A percentile compares a stretch with the other conserved stretches of the same genome.
Evolutionary conservation across 495 filamentous ascomycete genomes (phyloP).

Genomic region (Tetracladium setigerum): DNA sequence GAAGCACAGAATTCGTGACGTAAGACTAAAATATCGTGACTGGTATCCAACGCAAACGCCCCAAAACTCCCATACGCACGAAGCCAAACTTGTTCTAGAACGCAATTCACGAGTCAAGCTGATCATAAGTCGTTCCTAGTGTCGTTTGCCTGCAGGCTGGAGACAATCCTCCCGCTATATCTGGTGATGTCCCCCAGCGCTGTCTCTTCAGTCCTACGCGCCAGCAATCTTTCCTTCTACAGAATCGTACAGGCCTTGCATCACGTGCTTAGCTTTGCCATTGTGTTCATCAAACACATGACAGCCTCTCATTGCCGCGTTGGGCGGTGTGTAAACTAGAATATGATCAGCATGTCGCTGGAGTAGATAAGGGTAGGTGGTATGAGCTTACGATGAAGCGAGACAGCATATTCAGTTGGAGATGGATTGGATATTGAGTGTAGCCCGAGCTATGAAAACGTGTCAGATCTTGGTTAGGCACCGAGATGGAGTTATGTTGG

Average conservation of each 20-base stretch:
- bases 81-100: too few species aligned
- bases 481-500: neutral
- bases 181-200: too few species aligned
- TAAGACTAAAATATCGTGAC: too few species aligned
- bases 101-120: too few species aligned
- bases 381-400: constrained; percentile 62
- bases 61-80: too few species aligned
- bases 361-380: constrained; percentile 1
- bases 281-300: constrained; percentile 58
- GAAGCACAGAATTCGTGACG: too few species aligned
- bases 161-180: too few species aligned
- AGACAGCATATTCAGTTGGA: constrained; percentile 65
- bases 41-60: too few species aligned
- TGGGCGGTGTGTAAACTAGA: constrained; percentile 82
- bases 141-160: too few species aligned
- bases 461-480: neutral
- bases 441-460: constrained; percentile 55
- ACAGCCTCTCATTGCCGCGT: constrained; percentile 69
- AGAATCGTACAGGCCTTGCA: constrained; percentile 35
- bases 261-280: constrained; percentile 47
- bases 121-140: too few species aligned
- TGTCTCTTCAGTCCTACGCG: too few species aligned
- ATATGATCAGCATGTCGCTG: constrained; percentile 19
- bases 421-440: constrained; percentile 75
- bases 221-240: constrained; percentile 2